Percentiles rank a stretch among this genome's conserved stretches.
These are phyloP conservation scores for Cordyceps cateniannulata DNA, from an alignment of 2,329 filamentous ascomycete genomes.

Conservation along the genomic window DNA sequence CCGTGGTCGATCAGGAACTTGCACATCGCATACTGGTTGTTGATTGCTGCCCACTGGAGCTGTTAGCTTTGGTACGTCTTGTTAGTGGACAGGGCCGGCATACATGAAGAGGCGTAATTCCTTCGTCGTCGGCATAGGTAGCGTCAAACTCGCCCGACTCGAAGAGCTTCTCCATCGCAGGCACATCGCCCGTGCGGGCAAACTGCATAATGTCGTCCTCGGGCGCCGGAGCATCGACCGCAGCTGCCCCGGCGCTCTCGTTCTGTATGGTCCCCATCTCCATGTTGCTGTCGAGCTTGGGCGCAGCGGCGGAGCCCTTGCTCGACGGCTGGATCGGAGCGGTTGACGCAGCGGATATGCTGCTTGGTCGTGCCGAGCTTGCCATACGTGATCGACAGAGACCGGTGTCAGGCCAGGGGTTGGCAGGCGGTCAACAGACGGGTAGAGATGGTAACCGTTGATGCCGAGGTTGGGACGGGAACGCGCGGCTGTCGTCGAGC, in stretches of 20 bases:
- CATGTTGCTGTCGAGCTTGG: constrained; percentile 50
- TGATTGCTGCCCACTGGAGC: constrained; percentile 90
- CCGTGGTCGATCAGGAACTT: constrained; percentile 82
- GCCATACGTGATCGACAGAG: constrained; percentile 29
- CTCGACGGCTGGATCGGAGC: constrained; percentile 48
- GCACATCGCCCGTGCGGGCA: constrained; percentile 79
- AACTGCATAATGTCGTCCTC: constrained; percentile 94
- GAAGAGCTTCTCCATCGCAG: constrained; percentile 83
- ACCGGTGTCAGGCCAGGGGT: background rate
- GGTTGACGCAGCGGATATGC: constrained; percentile 30
- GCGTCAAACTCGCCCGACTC: constrained; percentile 76
- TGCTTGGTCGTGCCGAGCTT: constrained; percentile 30
- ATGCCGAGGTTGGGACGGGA: background rate
- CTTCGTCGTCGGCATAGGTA: constrained; percentile 80
- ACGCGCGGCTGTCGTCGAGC: background rate
- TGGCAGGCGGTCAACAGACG: background rate
- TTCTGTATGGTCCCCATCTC: constrained; percentile 46
- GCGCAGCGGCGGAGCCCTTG: constrained; percentile 46
- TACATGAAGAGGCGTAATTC: constrained; percentile 94
- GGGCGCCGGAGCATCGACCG: constrained; percentile 13
- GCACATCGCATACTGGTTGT: constrained; percentile 96
- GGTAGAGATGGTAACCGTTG: background rate
- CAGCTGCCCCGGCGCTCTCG: constrained; percentile 27
- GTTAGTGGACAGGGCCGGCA: constrained; percentile 24
- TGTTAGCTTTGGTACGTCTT: constrained; percentile 13